Evolutionary conservation across 139 green algal genomes (phyloP), one percentile per base, ranked within the genome.

Genomic region (Asterochloris erici): DNA sequence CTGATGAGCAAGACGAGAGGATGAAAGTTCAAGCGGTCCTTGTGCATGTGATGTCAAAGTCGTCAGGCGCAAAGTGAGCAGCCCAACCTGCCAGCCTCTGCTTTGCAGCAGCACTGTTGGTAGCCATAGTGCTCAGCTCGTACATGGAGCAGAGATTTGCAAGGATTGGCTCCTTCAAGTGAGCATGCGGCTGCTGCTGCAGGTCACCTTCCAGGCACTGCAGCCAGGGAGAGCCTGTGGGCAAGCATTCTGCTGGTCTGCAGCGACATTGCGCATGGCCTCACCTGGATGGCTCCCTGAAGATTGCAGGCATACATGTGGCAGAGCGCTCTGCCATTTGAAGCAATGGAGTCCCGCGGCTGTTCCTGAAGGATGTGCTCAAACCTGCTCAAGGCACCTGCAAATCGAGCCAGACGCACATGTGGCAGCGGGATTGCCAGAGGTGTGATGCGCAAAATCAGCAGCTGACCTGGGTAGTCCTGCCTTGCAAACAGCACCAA

Each of bases 231-330:
- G 14, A 77, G 23, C 19, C 6, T 38, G 17, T 77, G 71, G 23
- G 24, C 71, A 77, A 24, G 14, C 24, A 2, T 77, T 12, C 2
- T 29, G n/a, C 1, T 4, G 9, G 24, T 19, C 71, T 38, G 19
- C 28, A 14, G 13, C n/a, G 15, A 64, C 0, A 63, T 9, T 47
- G 29, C 27, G 38, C 23, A 19, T 54, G 29, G 27, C 15, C 78
- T 12, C 19, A 78, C 81, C 77, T 63, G 26, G 17, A 84, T 69
- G 12, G 54, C 82, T 10, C 78, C 77, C 0, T 13, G 14, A 64
- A 89, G 81, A 11, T 85, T 81, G 76, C 73, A 77, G 77, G 62
- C 63, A 68, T 87, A 86, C 77, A 89, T 73, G n/a, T 82, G 78
- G 14, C 77, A 82, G 16, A 89, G 19, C 0, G 83, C 83, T 12